Conservation (phyloP, 1,139 yeast genomes). For the Debaryomycetaceae sp. region DNA sequence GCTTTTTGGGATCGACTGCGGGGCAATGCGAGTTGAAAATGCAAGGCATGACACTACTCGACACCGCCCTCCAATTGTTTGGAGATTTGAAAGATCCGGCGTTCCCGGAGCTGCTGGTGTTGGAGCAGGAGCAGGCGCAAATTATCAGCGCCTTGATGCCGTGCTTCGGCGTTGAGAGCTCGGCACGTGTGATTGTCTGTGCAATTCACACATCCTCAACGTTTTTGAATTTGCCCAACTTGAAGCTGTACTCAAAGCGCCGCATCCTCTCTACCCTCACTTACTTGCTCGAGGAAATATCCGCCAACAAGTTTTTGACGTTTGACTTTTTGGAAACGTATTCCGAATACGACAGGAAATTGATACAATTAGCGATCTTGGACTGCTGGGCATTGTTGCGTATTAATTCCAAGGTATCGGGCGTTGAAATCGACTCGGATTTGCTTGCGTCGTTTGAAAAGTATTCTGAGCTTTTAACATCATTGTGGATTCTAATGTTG, state of each 20-base stretch:
- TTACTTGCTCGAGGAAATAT: constrained; percentile 53
- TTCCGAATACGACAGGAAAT: constrained; percentile 47
- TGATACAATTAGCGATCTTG: constrained; percentile 59
- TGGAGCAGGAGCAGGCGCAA: constrained; percentile 93
- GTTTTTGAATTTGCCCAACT: constrained; percentile 44
- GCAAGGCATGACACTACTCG: constrained; percentile 55
- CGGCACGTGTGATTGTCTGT: constrained; percentile 61
- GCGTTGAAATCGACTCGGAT: constrained; percentile 22
- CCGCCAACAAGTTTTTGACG: constrained; percentile 31
- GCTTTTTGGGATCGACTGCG: constrained; percentile 77
- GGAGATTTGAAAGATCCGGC: constrained; percentile 63
- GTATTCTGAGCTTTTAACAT: constrained; percentile 50
- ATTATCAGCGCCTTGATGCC: constrained; percentile 85
- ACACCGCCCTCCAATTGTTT: constrained; percentile 26
- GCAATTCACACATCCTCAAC: constrained; percentile 77
- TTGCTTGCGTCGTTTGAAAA: constrained; percentile 38
- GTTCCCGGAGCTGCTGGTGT: constrained; percentile 57
- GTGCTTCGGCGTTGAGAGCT: constrained; percentile 69
- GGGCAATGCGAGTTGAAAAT: constrained; percentile 51
- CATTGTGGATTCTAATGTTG: constrained; percentile 70
- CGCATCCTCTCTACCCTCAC: constrained; percentile 63
- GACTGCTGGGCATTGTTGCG: constrained; percentile 85
- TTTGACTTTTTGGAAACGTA: constrained; percentile 33
- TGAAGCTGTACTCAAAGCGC: constrained; percentile 36
- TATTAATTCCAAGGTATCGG: constrained; percentile 28